Percentiles rank a stretch among this genome's conserved stretches.
These are phyloP conservation scores for Dactylonectria macrodidyma DNA, from an alignment of 2,329 filamentous ascomycete species.

Conservation along the genomic window DNA sequence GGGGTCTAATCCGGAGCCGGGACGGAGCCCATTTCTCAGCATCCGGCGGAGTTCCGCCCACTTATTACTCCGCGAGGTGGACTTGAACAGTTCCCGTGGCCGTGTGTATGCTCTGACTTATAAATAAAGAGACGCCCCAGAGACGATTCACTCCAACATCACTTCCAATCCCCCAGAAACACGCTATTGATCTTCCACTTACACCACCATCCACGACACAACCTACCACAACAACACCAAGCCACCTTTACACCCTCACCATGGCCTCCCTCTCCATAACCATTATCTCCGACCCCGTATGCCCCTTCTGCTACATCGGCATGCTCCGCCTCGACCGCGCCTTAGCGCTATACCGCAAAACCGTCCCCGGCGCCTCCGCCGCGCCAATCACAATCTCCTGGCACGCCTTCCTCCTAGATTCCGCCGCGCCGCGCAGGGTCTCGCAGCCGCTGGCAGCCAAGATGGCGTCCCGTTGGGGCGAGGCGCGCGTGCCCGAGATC, in stretches of 20 bases:
- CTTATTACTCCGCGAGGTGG: slow-evolving; percentile 7
- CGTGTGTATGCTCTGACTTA: background rate
- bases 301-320: slow-evolving; percentile 86
- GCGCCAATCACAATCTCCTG: slow-evolving; percentile 83
- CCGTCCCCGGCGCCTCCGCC: slow-evolving; percentile 68
- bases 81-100: background rate
- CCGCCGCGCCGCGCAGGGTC: slow-evolving; percentile 63
- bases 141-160: background rate
- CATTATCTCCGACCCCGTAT: slow-evolving; percentile 86
- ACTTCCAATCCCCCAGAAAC: background rate
- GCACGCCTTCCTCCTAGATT: slow-evolving; percentile 87
- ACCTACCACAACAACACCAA: slow-evolving; percentile 2
- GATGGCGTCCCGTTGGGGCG: slow-evolving; percentile 77
- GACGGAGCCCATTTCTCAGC: slow-evolving; percentile 9
- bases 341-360: slow-evolving; percentile 76
- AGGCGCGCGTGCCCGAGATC: slow-evolving; percentile 71
- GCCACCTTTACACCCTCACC: slow-evolving; percentile 18
- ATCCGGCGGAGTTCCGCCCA: slow-evolving; percentile 45
- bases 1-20: background rate
- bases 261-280: slow-evolving; percentile 86
- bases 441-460: slow-evolving; percentile 64
- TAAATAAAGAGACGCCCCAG: background rate
- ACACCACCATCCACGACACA: slow-evolving; percentile 1
- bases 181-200: background rate
- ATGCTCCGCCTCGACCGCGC: slow-evolving; percentile 81